A percentile compares a stretch with the other conserved stretches of the same genome.
These are phyloP conservation scores for Candida corydali DNA, from an alignment of 805 yeast species.

Conservation along the genomic window DNA sequence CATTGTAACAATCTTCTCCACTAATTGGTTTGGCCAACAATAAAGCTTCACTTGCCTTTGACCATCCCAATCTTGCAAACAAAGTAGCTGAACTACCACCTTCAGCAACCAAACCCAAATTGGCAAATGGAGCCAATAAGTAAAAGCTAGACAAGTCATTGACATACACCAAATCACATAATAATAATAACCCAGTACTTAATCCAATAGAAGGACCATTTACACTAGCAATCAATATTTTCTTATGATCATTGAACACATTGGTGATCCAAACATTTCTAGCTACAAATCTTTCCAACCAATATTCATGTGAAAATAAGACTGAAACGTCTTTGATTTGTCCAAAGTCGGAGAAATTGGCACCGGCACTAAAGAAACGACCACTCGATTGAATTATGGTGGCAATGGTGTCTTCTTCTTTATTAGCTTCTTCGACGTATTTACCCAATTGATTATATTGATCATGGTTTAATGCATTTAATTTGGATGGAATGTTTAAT, in stretches of 20 bases:
- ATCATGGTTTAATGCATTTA: slow-evolving; percentile 64
- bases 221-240: slow-evolving; percentile 66
- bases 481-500: slow-evolving; percentile 53
- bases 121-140: slow-evolving; percentile 73
- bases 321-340: slow-evolving; percentile 24
- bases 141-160: slow-evolving; percentile 53
- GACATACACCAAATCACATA: slow-evolving; percentile 74
- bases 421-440: slow-evolving; percentile 57
- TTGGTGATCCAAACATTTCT: slow-evolving; percentile 69
- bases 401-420: slow-evolving; percentile 53
- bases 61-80: slow-evolving; percentile 66
- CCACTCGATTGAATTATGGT: slow-evolving; percentile 73
- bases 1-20: slow-evolving; percentile 50
- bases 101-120: slow-evolving; percentile 78
- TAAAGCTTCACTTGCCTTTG: slow-evolving; percentile 69
- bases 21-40: slow-evolving; percentile 62
- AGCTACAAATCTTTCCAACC: slow-evolving; percentile 60
- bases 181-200: slow-evolving; percentile 66
- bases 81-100: slow-evolving; percentile 72
- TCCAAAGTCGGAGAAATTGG: slow-evolving; percentile 52
- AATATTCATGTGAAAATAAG: slow-evolving; percentile 35
- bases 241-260: slow-evolving; percentile 64
- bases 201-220: slow-evolving; percentile 89
- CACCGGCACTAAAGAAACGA: slow-evolving; percentile 80
- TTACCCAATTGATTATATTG: slow-evolving; percentile 62